Evolutionary conservation across 2,329 filamentous ascomycete species (phyloP).

Genomic region (Teratosphaeria epicoccoides): DNA sequence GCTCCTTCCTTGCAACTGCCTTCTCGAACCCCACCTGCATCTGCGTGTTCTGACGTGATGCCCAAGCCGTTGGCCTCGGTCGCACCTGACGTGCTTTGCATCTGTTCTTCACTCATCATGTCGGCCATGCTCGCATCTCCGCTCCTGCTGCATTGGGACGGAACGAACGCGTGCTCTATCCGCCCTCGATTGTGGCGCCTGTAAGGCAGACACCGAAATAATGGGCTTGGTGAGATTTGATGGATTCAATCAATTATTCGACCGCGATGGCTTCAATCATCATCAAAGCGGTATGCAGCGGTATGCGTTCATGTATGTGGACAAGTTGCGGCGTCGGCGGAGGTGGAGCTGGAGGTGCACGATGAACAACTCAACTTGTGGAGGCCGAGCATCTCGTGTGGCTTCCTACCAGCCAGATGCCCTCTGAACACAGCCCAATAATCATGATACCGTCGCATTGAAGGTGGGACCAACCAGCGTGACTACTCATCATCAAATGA

Average conservation of each 20-base stretch:
- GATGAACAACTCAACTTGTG: background rate
- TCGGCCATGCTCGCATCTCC: slow-evolving; percentile 10
- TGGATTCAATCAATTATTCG: no score
- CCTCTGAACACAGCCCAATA: no score
- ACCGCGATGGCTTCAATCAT: background rate
- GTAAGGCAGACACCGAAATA: no score
- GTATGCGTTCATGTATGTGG: slow-evolving; percentile 12
- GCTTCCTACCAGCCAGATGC: no score
- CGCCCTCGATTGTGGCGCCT: no score
- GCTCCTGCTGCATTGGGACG: background rate
- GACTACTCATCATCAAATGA: no score
- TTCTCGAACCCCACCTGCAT: background rate
- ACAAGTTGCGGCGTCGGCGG: slow-evolving; percentile 2
- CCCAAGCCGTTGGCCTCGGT: background rate
- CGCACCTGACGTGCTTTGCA: slow-evolving; percentile 1
- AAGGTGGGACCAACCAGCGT: background rate
- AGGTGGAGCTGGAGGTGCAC: slow-evolving; percentile 1
- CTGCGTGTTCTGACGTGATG: background rate
- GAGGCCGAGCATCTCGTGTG: background rate
- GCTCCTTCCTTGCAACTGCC: background rate
- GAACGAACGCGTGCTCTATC: background rate
- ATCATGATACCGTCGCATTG: background rate
- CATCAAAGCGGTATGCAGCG: background rate
- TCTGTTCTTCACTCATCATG: slow-evolving; percentile 12
- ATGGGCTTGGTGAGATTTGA: background rate